A percentile compares a stretch with the other conserved stretches of the same genome.
These are phyloP conservation scores for Rhexocercosporidium sp. DNA, from an alignment of 2,329 filamentous ascomycete species.

Conservation along the genomic window DNA sequence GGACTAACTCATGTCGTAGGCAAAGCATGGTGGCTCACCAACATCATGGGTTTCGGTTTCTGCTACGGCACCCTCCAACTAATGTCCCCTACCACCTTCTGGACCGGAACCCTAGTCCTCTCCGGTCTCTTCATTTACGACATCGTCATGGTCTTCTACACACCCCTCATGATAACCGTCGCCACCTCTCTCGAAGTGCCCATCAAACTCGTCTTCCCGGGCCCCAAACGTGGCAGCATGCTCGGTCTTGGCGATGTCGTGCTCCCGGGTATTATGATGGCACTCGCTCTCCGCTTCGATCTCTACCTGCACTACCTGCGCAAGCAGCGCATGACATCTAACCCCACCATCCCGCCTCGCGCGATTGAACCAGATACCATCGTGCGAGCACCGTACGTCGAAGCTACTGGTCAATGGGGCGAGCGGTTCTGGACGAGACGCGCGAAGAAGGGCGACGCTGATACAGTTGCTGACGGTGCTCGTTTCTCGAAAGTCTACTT, in stretches of 20 bases:
- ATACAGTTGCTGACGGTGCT: slow-evolving; percentile 35
- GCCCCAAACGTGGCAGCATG: slow-evolving; percentile 74
- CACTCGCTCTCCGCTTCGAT: slow-evolving; percentile 88
- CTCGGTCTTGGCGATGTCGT: slow-evolving; percentile 95
- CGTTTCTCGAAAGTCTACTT: slow-evolving; percentile 88
- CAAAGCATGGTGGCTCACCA: slow-evolving; percentile 63
- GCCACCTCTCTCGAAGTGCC: slow-evolving; percentile 89
- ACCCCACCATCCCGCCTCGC: slow-evolving; percentile 38
- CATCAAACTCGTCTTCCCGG: slow-evolving; percentile 83
- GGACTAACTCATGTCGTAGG: not conserved
- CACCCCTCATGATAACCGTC: slow-evolving; percentile 84
- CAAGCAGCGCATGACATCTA: slow-evolving; percentile 53
- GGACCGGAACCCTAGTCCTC: slow-evolving; percentile 79
- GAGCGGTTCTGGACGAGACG: slow-evolving; percentile 76
- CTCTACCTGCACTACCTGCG: slow-evolving; percentile 81
- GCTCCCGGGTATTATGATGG: slow-evolving; percentile 89
- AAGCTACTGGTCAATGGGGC: slow-evolving; percentile 78
- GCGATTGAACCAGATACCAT: slow-evolving; percentile 23
- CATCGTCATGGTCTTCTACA: slow-evolving; percentile 90
- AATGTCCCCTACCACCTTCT: slow-evolving; percentile 87
- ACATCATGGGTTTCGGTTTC: slow-evolving; percentile 85
- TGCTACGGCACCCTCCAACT: slow-evolving; percentile 82
- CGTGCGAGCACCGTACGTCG: slow-evolving; percentile 50
- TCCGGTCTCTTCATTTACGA: slow-evolving; percentile 90
- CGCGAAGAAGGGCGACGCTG: slow-evolving; percentile 36